Percentiles rank a stretch among this genome's conserved stretches.
Evolutionary conservation across 495 filamentous ascomycete species (phyloP).

Genomic region (Talaromyces borbonicus): DNA sequence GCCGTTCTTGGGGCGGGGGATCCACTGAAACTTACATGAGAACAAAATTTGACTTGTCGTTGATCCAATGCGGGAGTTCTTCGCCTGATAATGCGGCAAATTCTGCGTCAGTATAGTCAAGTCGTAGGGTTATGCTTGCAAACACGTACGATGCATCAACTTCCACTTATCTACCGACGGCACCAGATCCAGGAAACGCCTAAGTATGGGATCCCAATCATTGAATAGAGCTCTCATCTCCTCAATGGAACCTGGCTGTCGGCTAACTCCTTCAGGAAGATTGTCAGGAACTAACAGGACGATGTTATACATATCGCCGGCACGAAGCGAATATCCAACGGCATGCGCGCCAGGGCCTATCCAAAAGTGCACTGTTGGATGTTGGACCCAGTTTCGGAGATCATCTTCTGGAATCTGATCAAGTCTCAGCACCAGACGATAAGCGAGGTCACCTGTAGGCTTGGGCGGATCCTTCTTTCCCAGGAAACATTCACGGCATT

Average conservation of each 20-base stretch:
- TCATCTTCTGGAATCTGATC: slow-evolving; percentile 35
- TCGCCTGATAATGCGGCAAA: not conserved
- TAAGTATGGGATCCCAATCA: slow-evolving; percentile 40
- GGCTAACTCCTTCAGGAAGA: slow-evolving; percentile 42
- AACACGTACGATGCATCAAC: slow-evolving; percentile 46
- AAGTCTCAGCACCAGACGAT: slow-evolving; percentile 42
- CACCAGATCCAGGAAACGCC: slow-evolving; percentile 35
- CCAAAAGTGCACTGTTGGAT: slow-evolving; percentile 51
- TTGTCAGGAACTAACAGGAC: slow-evolving; percentile 62
- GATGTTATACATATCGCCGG: slow-evolving; percentile 55
- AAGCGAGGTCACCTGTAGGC: slow-evolving; percentile 54
- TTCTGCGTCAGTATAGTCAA: not conserved
- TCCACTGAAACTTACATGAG: not conserved
- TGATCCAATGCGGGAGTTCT: not conserved
- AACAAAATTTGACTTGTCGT: not conserved
- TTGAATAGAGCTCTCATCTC: slow-evolving; percentile 48
- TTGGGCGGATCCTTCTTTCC: slow-evolving; percentile 28
- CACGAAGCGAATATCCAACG: slow-evolving; percentile 52
- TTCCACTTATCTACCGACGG: slow-evolving; percentile 52
- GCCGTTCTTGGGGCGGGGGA: not conserved
- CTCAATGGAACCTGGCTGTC: slow-evolving; percentile 38
- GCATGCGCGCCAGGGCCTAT: slow-evolving; percentile 54
- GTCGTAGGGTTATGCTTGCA: slow-evolving; percentile 13
- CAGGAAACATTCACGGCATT: slow-evolving; percentile 38
- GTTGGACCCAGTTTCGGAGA: slow-evolving; percentile 32